phyloP scores from a whole-genome alignment of 495 filamentous ascomycete genomes.

The Talaromyces nanjingensis region DNA sequence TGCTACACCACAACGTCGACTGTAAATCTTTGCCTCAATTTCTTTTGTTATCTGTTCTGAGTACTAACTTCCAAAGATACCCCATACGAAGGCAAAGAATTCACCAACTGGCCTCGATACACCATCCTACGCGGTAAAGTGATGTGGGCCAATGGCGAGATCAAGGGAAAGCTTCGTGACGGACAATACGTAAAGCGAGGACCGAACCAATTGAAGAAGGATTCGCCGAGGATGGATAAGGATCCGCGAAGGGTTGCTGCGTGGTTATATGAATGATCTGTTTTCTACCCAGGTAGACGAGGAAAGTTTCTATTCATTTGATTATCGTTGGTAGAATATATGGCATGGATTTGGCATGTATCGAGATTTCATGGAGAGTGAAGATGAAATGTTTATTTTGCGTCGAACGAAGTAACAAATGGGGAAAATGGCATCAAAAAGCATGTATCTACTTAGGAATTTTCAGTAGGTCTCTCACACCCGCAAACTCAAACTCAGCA shows the following conservation, averaged over 20 bases:
- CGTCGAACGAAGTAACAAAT: background rate
- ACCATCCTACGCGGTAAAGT: constrained; percentile 52
- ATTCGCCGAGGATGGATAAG: background rate
- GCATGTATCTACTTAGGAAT: background rate
- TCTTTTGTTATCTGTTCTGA: background rate
- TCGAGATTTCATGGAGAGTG: background rate
- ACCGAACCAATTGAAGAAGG: background rate
- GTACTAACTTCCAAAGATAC: constrained; percentile 24
- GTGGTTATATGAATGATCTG: background rate
- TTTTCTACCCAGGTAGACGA: background rate
- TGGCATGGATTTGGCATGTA: background rate
- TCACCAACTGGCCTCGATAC: constrained; percentile 55
- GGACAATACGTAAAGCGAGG: background rate
- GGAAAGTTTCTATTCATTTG: background rate
- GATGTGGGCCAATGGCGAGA: constrained; percentile 47
- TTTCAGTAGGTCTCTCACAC: background rate
- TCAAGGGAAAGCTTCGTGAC: constrained; percentile 9
- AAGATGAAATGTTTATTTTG: background rate
- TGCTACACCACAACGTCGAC: background rate
- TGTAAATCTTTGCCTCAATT: no score
- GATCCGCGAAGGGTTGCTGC: background rate
- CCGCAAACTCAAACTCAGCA: background rate
- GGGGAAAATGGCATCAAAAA: background rate
- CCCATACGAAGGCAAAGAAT: constrained; percentile 48
- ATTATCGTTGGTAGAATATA: background rate